phyloP scores from a whole-genome alignment of 1,284 basidiomycete genomes.

The Ceratobasidium papillatum region DNA sequence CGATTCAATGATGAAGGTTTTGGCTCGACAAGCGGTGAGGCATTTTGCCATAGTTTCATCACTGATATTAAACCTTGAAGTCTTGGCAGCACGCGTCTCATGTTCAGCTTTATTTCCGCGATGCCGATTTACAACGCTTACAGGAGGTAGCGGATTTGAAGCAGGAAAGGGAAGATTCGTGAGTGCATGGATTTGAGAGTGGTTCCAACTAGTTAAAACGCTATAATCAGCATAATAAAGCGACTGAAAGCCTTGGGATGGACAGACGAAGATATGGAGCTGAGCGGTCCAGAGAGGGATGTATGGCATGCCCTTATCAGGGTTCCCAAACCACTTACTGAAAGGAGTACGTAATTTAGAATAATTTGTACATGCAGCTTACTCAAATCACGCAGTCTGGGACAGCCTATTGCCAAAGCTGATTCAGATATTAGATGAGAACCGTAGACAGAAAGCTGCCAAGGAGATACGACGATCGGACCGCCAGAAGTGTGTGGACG shows the following conservation, averaged over 20 bases:
- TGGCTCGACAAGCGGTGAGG: background rate
- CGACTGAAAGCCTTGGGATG: background rate
- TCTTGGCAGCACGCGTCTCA: no score
- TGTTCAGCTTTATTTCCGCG: no score
- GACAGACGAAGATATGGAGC: background rate
- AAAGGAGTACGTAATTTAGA: background rate
- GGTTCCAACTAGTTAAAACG: background rate
- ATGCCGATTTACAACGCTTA: no score
- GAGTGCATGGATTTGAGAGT: background rate
- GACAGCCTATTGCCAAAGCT: slow-evolving; percentile 1
- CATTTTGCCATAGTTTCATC: background rate
- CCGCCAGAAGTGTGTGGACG: background rate
- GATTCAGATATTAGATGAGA: background rate
- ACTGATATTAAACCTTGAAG: background rate
- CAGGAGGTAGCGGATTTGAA: no score
- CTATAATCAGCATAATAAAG: background rate
- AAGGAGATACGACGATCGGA: background rate
- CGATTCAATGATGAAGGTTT: background rate
- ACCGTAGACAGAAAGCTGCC: background rate
- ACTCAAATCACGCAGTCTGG: background rate
- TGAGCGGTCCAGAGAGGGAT: no score
- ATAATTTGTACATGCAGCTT: background rate
- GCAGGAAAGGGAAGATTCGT: background rate
- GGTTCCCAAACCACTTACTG: slow-evolving; percentile 11
- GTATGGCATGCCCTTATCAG: background rate